Evolutionary conservation across 306 rosid genomes (phyloP).

Genomic region (Cicer judaicum): DNA sequence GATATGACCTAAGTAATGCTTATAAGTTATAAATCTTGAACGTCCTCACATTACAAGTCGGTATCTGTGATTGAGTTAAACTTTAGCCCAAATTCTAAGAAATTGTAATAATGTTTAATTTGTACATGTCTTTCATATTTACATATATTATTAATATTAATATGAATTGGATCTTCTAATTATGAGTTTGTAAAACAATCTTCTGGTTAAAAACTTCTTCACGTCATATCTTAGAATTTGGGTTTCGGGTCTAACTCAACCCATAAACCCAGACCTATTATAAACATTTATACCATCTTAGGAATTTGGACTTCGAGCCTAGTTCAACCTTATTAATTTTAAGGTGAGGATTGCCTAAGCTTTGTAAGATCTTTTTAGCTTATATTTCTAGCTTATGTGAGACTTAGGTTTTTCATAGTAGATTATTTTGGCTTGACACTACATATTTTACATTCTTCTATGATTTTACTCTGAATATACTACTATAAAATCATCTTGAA

Average conservation of each 20-base stretch:
- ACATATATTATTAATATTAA: no score
- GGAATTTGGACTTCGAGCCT: background rate
- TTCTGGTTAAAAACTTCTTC: background rate
- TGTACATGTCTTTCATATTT: background rate
- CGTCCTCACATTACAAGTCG: background rate
- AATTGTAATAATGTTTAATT: background rate
- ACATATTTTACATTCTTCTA: constrained; percentile 9
- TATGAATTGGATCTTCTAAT: no score
- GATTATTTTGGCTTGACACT: constrained; percentile 11
- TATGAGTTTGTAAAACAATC: no score
- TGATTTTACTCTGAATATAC: constrained; percentile 21
- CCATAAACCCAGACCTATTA: background rate
- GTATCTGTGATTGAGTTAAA: background rate
- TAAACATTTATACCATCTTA: background rate
- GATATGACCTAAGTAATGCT: background rate
- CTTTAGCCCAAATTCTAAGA: background rate
- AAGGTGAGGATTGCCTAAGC: background rate
- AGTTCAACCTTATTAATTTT: background rate
- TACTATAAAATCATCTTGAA: constrained; percentile 18
- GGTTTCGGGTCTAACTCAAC: background rate
- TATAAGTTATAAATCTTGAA: background rate
- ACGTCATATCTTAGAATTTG: background rate
- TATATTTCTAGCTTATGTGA: background rate
- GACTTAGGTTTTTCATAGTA: background rate
- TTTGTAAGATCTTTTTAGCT: background rate